Conservation (phyloP, 2,329 filamentous ascomycete genomes). For the Clonostachys rosea region DNA sequence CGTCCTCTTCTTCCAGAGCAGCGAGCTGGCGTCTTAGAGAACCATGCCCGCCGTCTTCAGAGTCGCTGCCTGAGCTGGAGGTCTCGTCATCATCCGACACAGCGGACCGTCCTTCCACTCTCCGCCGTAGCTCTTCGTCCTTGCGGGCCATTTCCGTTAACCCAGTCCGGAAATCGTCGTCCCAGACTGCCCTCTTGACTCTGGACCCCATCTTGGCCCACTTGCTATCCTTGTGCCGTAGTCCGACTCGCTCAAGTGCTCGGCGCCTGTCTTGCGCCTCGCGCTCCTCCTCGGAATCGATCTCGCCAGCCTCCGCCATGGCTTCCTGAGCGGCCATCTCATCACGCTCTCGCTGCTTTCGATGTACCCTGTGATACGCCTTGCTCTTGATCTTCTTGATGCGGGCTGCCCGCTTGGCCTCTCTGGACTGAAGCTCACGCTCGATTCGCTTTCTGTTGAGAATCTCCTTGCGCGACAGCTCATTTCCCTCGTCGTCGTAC, state of each 20-base stretch:
- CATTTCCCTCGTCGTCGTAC: constrained; percentile 66
- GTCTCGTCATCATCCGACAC: constrained; percentile 35
- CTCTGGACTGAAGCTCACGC: constrained; percentile 81
- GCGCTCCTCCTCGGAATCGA: constrained; percentile 62
- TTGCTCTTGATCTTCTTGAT: constrained; percentile 99
- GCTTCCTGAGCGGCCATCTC: constrained; percentile 46
- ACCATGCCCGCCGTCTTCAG: constrained; percentile 51
- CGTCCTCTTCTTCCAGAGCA: constrained; percentile 37
- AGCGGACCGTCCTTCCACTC: constrained; percentile 67
- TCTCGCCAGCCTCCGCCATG: constrained; percentile 51
- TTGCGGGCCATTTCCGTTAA: constrained; percentile 76
- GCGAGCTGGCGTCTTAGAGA: constrained; percentile 42
- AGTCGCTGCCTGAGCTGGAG: constrained; percentile 39
- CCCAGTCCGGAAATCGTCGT: constrained; percentile 76
- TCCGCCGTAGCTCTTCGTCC: constrained; percentile 75
- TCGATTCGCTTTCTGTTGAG: constrained; percentile 72
- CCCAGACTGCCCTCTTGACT: constrained; percentile 78
- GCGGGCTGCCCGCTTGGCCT: constrained; percentile 82
- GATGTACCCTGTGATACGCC: constrained; percentile 85
- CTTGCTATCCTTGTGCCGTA: constrained; percentile 81
- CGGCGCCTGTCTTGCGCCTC: constrained; percentile 66
- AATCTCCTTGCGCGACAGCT: constrained; percentile 66
- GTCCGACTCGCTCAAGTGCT: constrained; percentile 80
- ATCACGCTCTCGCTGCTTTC: constrained; percentile 62
- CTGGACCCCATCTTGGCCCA: constrained; percentile 85